A percentile compares a stretch with the other conserved stretches of the same genome.
Conservation (phyloP, 1,284 basidiomycete genomes). For the Trichosporon asahii region DNA sequence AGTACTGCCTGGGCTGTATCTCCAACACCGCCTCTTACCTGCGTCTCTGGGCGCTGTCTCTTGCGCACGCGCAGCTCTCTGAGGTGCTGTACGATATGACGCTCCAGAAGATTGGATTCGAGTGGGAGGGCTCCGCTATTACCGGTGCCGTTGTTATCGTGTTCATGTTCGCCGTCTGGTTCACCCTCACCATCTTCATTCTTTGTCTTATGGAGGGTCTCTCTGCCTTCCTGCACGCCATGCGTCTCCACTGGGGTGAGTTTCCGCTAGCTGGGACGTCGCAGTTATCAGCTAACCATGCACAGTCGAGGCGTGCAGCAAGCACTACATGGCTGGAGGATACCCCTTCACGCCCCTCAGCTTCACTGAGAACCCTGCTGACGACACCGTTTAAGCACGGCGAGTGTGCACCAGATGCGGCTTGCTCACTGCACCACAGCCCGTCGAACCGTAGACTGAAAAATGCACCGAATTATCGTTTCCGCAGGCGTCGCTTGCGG, state of each 20-base stretch:
- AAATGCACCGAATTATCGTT: neutral
- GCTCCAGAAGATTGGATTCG: constrained; percentile 59
- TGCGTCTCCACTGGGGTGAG: constrained; percentile 91
- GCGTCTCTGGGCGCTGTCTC: constrained; percentile 95
- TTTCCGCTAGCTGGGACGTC: constrained; percentile 54
- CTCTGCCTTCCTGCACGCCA: constrained; percentile 90
- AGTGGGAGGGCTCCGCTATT: constrained; percentile 43
- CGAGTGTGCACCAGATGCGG: neutral
- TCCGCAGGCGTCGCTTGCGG: neutral
- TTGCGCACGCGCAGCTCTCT: constrained; percentile 95
- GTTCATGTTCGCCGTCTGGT: constrained; percentile 75
- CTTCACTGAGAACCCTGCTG: constrained; percentile 32
- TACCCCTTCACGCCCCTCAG: constrained; percentile 56
- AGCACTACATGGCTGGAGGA: constrained; percentile 88
- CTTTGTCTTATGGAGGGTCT: constrained; percentile 94
- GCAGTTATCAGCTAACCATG: constrained; percentile 9
- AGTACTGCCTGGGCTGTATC: constrained; percentile 97
- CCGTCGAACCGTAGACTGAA: neutral
- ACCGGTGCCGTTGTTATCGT: constrained; percentile 61
- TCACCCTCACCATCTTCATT: constrained; percentile 68
- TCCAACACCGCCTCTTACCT: constrained; percentile 99
- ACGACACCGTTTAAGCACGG: neutral
- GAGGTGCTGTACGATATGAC: constrained; percentile 93
- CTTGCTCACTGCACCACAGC: neutral
- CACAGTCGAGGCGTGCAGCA: constrained; percentile 88